Evolutionary conservation across 768 basidiomycete species (phyloP).

Genomic region (Hygrocybe punicea): DNA sequence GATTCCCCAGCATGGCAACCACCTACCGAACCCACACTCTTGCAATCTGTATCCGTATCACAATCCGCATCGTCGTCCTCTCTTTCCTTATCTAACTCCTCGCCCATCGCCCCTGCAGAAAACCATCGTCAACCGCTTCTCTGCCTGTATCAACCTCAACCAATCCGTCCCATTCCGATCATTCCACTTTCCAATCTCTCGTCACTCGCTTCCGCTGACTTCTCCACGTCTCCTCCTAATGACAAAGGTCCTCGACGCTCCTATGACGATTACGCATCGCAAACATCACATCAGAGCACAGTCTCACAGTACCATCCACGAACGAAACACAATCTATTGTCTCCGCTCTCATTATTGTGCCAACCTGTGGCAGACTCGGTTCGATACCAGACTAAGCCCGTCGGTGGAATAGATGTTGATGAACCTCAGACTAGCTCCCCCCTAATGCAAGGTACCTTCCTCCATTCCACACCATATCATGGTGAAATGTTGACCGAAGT

Average conservation of each 20-base stretch:
- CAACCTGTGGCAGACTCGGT: conserved; percentile 9
- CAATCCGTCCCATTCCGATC: conserved; percentile 7
- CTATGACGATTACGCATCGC: neutral
- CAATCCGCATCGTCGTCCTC: conserved; percentile 17
- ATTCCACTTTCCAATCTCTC: conserved; percentile 4
- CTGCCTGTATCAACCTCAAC: conserved; percentile 5
- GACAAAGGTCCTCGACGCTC: neutral
- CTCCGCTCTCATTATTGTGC: conserved; percentile 3
- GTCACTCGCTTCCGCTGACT: neutral
- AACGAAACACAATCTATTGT: neutral
- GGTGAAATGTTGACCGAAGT: neutral
- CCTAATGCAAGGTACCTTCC: neutral
- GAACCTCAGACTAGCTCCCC: neutral
- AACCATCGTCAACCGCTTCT: neutral
- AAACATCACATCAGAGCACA: neutral
- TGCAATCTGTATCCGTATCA: conserved; percentile 9
- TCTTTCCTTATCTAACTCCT: neutral
- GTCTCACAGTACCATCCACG: neutral
- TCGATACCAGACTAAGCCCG: neutral
- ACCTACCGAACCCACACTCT: neutral
- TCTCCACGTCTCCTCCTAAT: neutral
- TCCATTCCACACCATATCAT: neutral
- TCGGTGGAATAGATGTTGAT: neutral
- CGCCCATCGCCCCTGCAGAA: neutral
- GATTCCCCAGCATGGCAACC: neutral